Conservation (phyloP, 2,329 filamentous ascomycete species). For the Elsinoe necatrix region DNA sequence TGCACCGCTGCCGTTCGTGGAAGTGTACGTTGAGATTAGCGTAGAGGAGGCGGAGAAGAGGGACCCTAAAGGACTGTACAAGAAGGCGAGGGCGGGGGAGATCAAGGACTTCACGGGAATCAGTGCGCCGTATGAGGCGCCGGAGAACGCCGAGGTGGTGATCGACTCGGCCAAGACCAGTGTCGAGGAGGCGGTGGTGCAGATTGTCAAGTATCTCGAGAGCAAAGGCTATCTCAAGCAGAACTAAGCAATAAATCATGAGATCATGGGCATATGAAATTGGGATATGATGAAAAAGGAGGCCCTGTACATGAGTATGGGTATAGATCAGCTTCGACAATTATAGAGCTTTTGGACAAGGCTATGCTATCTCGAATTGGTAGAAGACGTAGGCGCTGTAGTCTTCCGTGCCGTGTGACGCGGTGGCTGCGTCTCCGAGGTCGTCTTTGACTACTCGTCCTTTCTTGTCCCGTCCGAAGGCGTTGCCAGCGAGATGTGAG, state of each 20-base stretch:
- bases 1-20: slow-evolving; percentile 71
- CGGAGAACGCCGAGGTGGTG: slow-evolving; percentile 74
- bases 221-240: slow-evolving; percentile 54
- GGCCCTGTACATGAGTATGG: slow-evolving; percentile 13
- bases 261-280: background rate
- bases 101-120: slow-evolving; percentile 98
- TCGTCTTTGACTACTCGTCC: slow-evolving; percentile 89
- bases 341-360: slow-evolving; percentile 1
- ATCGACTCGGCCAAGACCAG: slow-evolving; percentile 73
- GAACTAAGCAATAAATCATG: slow-evolving; percentile 12
- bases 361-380: slow-evolving; percentile 68
- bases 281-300: background rate
- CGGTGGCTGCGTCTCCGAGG: slow-evolving; percentile 75
- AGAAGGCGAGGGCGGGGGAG: slow-evolving; percentile 86
- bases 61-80: slow-evolving; percentile 95
- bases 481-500: slow-evolving; percentile 89
- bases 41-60: slow-evolving; percentile 88
- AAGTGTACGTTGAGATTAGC: slow-evolving; percentile 87
- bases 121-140: slow-evolving; percentile 88
- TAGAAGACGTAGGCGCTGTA: slow-evolving; percentile 98
- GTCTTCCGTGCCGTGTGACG: slow-evolving; percentile 55
- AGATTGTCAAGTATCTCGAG: slow-evolving; percentile 74
- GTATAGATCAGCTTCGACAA: slow-evolving; percentile 5
- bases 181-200: slow-evolving; percentile 78
- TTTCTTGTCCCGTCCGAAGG: slow-evolving; percentile 87